Conservation (phyloP, 352 stramenopile genomes). For the Peronospora destructor region DNA sequence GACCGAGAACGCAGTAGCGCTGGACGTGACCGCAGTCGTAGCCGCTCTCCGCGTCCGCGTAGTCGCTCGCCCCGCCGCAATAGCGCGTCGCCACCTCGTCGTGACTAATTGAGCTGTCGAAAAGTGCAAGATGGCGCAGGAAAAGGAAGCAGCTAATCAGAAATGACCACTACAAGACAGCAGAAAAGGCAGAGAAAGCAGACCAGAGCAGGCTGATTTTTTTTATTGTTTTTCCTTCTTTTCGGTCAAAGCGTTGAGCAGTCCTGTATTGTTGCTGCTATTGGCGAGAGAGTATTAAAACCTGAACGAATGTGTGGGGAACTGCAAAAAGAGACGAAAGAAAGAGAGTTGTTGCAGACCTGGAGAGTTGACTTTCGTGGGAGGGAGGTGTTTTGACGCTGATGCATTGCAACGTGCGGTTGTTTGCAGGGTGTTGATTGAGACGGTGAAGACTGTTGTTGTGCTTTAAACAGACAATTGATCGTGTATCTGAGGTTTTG, state of each 20-base stretch:
- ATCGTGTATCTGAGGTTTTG: constrained; percentile 14
- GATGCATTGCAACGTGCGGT: constrained; percentile 18
- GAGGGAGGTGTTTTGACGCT: constrained; percentile 18
- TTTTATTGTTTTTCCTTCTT: constrained; percentile 16
- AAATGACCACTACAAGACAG: background rate
- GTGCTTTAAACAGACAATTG: constrained; percentile 21
- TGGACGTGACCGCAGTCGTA: constrained; percentile 39
- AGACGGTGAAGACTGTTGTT: constrained; percentile 8
- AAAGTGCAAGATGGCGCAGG: constrained; percentile 5
- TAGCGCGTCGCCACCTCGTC: constrained; percentile 34
- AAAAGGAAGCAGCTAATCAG: background rate
- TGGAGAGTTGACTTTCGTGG: constrained; percentile 20
- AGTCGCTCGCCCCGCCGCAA: constrained; percentile 40
- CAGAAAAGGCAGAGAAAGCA: constrained; percentile 17
- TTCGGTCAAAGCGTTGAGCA: constrained; percentile 18
- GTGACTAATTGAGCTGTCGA: constrained; percentile 34
- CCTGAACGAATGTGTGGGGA: constrained; percentile 21
- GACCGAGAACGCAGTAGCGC: constrained; percentile 30
- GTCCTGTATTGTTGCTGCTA: constrained; percentile 25
- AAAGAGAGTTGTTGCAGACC: constrained; percentile 19
- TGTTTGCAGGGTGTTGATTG: constrained; percentile 17
- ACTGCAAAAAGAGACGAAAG: constrained; percentile 24
- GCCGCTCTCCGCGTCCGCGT: constrained; percentile 33
- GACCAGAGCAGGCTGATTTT: constrained; percentile 18
- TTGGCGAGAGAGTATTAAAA: constrained; percentile 25